phyloP scores from a whole-genome alignment of 495 filamentous ascomycete genomes.

The Xylaria sp. region DNA sequence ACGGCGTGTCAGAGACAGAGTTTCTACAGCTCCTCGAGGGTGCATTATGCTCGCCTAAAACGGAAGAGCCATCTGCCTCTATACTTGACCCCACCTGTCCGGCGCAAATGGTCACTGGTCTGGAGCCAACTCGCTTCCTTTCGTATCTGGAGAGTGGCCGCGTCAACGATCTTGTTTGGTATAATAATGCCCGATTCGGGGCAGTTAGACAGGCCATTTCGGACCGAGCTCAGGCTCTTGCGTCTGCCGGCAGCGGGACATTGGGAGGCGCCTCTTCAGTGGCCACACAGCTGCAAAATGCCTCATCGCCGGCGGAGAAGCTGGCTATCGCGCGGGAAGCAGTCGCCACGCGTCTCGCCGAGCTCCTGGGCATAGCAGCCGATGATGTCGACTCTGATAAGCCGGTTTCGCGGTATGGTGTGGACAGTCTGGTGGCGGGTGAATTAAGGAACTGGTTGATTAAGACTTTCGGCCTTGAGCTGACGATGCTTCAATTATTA shows the following conservation, averaged over 20 bases:
- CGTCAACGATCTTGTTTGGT: neutral
- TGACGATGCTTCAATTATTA: neutral
- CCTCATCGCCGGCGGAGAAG: neutral
- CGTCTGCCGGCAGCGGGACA: neutral
- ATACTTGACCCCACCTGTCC: neutral
- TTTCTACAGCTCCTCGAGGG: slow-evolving; percentile 2
- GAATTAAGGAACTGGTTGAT: slow-evolving; percentile 63
- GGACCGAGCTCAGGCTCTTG: neutral
- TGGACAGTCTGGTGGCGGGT: slow-evolving; percentile 66
- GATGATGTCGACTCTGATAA: slow-evolving; percentile 1
- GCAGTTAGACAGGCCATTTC: neutral
- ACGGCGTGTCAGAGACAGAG: neutral
- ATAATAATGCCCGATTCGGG: neutral
- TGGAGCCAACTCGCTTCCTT: neutral
- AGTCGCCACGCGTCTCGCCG: neutral
- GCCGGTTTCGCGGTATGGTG: slow-evolving; percentile 44
- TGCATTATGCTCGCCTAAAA: neutral
- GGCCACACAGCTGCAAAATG: neutral
- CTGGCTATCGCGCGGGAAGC: neutral
- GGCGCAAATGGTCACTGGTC: neutral
- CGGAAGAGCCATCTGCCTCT: no score
- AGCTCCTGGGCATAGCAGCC: neutral
- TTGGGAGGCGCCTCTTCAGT: neutral
- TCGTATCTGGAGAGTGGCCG: neutral
- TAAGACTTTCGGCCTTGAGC: neutral